phyloP scores from a whole-genome alignment of 768 basidiomycete species.

The Hypholoma sublateritium region DNA sequence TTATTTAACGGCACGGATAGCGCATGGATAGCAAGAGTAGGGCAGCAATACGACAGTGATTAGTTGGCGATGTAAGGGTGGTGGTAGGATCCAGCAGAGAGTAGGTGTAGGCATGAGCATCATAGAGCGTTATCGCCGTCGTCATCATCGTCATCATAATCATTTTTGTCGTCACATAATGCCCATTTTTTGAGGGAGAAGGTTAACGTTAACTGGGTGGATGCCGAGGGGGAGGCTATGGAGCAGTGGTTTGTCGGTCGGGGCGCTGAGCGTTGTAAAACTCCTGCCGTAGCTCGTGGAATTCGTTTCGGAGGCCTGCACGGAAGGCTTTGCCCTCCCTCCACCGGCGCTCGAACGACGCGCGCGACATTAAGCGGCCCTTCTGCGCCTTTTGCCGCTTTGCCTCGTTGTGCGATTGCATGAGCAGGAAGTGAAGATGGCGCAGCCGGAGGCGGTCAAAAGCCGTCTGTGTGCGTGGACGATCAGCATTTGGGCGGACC shows the following conservation, averaged over 20 bases:
- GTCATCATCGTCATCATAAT: neutral
- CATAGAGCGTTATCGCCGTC: conserved; percentile 12
- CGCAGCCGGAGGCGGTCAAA: conserved; percentile 34
- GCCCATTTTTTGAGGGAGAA: neutral
- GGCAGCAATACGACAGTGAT: neutral
- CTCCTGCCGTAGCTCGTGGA: conserved; percentile 24
- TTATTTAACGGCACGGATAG: neutral
- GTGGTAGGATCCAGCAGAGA: conserved; percentile 1
- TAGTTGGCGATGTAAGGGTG: neutral
- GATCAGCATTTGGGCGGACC: neutral
- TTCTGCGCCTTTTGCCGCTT: conserved; percentile 23
- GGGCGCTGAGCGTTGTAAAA: conserved; percentile 19
- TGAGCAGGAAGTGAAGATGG: conserved; percentile 30
- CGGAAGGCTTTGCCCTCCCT: conserved; percentile 34
- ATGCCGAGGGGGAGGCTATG: too few relatives aligned
- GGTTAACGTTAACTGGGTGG: too few relatives aligned
- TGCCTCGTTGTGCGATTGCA: conserved; percentile 29
- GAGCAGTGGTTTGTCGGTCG: neutral
- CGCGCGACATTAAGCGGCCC: conserved; percentile 23
- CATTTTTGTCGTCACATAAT: neutral
- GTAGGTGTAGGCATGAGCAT: neutral
- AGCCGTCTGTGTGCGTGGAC: conserved; percentile 20
- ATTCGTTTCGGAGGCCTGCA: conserved; percentile 30
- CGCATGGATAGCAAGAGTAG: neutral
- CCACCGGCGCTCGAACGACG: conserved; percentile 32